These are phyloP conservation scores for Penicillium silybi DNA, from an alignment of 495 filamentous ascomycete species.

Conservation along the genomic window DNA sequence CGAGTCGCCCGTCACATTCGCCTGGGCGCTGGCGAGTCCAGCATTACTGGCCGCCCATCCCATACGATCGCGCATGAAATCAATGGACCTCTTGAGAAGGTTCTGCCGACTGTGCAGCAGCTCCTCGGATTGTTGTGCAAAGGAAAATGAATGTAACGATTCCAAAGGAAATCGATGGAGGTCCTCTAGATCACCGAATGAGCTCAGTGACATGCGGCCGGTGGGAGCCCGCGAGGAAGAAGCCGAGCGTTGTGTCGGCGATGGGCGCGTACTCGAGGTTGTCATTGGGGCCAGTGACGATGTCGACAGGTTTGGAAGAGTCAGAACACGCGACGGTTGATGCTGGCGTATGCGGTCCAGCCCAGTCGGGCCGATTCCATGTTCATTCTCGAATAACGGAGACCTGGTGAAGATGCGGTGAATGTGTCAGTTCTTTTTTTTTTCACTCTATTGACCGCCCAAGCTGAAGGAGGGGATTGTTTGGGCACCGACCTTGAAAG, in stretches of 20 bases:
- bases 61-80: conserved; percentile 94
- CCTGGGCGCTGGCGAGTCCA: conserved; percentile 73
- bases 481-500: conserved; percentile 35
- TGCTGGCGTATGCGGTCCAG: conserved; percentile 90
- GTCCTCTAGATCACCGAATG: conserved; percentile 74
- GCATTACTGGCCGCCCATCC: conserved; percentile 69
- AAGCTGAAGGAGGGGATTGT: conserved; percentile 32
- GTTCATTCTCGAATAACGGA: conserved; percentile 58
- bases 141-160: conserved; percentile 97
- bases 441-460: background rate
- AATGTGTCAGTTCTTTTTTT: conserved; percentile 48
- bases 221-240: conserved; percentile 52
- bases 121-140: conserved; percentile 93
- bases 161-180: conserved; percentile 89
- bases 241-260: conserved; percentile 53
- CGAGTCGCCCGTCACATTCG: conserved; percentile 72
- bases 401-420: conserved; percentile 52
- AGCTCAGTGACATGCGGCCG: conserved; percentile 57
- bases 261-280: conserved; percentile 50
- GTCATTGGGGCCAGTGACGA: conserved; percentile 50
- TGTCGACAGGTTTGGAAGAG: conserved; percentile 61
- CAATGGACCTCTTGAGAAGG: conserved; percentile 87
- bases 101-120: conserved; percentile 86
- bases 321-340: conserved; percentile 61
- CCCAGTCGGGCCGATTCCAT: conserved; percentile 65